Percentiles rank a stretch among this genome's conserved stretches.
Conservation (phyloP, 306 rosid species). For the Oemleria cerasiformis region DNA sequence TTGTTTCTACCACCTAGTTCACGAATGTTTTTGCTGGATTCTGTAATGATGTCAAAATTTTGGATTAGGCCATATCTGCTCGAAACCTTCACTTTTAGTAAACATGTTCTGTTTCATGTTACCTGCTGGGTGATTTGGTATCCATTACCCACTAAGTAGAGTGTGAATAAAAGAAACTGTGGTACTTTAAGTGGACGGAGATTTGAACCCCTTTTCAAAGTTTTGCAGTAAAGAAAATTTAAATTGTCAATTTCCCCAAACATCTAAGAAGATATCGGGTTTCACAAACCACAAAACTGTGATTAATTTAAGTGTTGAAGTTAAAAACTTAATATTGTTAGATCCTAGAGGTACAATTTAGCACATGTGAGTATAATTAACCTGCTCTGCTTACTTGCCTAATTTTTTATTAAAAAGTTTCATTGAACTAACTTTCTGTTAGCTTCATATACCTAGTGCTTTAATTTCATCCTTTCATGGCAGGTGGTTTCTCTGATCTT, state of each 20-base stretch:
- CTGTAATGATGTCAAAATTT: not conserved
- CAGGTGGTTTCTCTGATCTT: conserved; percentile 63
- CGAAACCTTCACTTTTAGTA: too few species aligned
- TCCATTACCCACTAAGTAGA: not conserved
- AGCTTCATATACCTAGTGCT: not conserved
- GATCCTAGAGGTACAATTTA: not conserved
- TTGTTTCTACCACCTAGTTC: not conserved
- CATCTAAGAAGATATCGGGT: not conserved
- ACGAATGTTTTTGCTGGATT: not conserved
- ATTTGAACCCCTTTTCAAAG: not conserved
- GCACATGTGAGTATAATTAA: conserved; percentile 9
- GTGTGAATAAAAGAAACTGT: not conserved
- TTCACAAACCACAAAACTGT: not conserved
- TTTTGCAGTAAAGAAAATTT: not conserved
- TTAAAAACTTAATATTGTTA: not conserved
- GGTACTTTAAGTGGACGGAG: not conserved
- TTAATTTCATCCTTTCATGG: conserved; percentile 20
- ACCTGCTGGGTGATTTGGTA: not conserved
- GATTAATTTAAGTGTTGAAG: not conserved
- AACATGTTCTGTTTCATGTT: too few species aligned
- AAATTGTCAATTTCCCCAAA: not conserved
- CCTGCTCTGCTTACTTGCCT: not conserved
- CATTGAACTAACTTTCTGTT: not conserved
- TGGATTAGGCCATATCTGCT: not conserved
- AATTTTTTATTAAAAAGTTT: not conserved